Base-by-base conservation (phyloP, 1,139 yeast genomes). In the Candida neerlandica region DNA sequence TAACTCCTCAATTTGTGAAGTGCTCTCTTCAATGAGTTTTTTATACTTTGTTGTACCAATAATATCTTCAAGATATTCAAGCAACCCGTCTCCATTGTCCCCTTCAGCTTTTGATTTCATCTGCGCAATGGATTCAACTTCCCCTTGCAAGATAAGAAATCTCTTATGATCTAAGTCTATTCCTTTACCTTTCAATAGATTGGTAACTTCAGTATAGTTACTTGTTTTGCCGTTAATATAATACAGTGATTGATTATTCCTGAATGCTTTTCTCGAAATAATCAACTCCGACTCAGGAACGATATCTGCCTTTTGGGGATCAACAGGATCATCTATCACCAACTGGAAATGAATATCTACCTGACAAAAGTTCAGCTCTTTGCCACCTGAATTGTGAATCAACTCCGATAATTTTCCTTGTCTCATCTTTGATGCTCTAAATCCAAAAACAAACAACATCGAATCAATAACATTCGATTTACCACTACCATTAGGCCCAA, bases 401-500 rank as follows among this genome's bases (percentile, higher is more conserved):
- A 95, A 75, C 52, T 94, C 97, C 0, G 95, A 84, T 29, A 94
- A 70, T 64, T 92, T 94, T 1, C 96, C 91, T 58, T 95, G 99
- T 63, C 99, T 85, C 97, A 95, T 91, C 66, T 95, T 94, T 64
- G 85, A 83, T 0, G 99, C 99, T 54, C 99, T 77, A 67, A 95
- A 95, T 0, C 99, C 99, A 71, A 95, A 95, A 3, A 95, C 99
- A 67, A 95, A 95, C 52, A 95, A 75, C 80, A 95, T 81, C 2
- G 98, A 89, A 64, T 95, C 99, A 56, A 95, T 95, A 37, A 95
- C 99, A 64, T 95, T 95, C 11, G 98, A 92, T 67, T 94, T 94
- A 7, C 99, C 99, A 38, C 96, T 89, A 29, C 99, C 99, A 65
- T 95, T 95, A 3, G 99, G 99, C 0, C 99, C 99, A n/a, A 95